Evolutionary conservation across 1,139 yeast genomes (phyloP), one percentile per base, ranked within the genome.

Genomic region (Debaryomyces coudertii): DNA sequence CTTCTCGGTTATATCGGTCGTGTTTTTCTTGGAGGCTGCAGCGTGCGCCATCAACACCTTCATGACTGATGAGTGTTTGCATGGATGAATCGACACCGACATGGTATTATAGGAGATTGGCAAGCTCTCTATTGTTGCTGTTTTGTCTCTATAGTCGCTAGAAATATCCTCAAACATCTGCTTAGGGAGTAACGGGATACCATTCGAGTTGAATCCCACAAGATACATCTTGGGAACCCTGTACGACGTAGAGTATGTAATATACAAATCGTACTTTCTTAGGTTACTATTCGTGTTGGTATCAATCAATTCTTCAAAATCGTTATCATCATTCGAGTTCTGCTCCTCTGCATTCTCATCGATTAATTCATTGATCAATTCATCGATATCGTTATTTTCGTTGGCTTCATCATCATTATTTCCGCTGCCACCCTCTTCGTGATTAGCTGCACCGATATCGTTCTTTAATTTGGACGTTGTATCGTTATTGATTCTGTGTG

Each of bases 101-200:
- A 95, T 87, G 30, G 93, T 80, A 60, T 84, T 83, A 45, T 79
- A 81, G 46, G 85, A 76, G 56, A 92, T 92, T 4, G 99, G 99
- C 6, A 96, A 84, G 52, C 81, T 83, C 65, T 93, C 99, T 51
- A 93, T 92, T 1, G 99, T 93, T 25, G 95, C 99, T 0, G 99
- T 95, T 67, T 93, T 93, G 60, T 92, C 92, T 60, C 93, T 82
- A 66, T 93, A 93, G 63, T 93, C 99, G 30, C 86, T 80, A 8
- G 92, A 82, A 43, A 93, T 90, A 63, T 93, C 99, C 59, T 92
- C 95, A 69, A 90, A 90, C 98, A 93, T 93, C 58, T 88, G 87
- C 28, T 83, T 74, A 1, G 99, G 97, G 22, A 87, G 74, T 29
- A 93, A 71, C 1, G 99, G 99, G 14, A 84, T 78, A 0, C 99